Evolutionary conservation across 108 stramenopile genomes (phyloP), one percentile per base, ranked within the genome.

Genomic region (Nitzschia inconspicua): DNA sequence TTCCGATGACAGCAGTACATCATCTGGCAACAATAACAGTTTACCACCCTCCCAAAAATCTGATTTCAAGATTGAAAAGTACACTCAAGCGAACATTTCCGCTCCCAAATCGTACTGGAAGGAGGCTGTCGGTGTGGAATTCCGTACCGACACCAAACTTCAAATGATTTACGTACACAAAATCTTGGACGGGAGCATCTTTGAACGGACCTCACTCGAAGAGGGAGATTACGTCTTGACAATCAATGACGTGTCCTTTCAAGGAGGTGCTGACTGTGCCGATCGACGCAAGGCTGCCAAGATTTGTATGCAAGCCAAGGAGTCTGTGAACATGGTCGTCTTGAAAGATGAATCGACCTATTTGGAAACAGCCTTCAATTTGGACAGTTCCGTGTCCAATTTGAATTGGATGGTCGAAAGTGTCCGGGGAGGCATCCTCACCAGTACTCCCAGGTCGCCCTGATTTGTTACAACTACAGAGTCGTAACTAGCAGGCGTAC

Each of bases 141-240:
- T 67, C 32, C 11, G 37, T 39, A 39, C n/a, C n/a, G 37, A 14
- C 11, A 0, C n/a, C 11, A 14, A 39, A 39, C n/a, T 39, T 39
- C 37, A 39, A 39, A 39, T 39, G 11, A 39, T 39, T 39, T 54
- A 54, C 34, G 53, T 37, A 29, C 23, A 36, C 23, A 29, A 28
- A 24, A 68, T 68, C 26, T 18, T 52, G 3, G 16, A 31, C 8
- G 49, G 36, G 34, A 43, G 40, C 13, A 51, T 68, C 27, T 68
- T 68, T 29, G 2, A 22, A 24, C 36, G 36, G 13, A 68, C 68
- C n/a, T 60, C 68, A 20, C 27, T 68, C 40, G 43, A 50, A 19
- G 37, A 37, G 14, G 68, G 68, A 3, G 68, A 68, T 36, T 54
- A 51, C 24, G 20, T 68, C 30, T 14, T 68, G 29, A 39, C 44